Conservation (phyloP, 2,329 filamentous ascomycete species). For the Paradendryphiella salina region DNA sequence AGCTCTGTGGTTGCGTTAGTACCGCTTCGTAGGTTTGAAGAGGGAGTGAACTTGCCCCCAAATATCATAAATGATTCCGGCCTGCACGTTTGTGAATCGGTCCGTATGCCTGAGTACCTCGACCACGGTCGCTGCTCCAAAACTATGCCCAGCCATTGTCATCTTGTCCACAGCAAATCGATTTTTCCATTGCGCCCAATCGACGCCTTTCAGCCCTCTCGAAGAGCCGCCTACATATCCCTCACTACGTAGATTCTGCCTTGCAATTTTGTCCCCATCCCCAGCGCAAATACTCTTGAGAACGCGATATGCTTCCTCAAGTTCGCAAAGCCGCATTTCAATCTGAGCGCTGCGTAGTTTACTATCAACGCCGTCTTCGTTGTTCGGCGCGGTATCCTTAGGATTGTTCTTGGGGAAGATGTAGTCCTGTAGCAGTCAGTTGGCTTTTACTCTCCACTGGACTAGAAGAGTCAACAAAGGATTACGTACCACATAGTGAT, state of each 20-base stretch:
- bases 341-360: slow-evolving; percentile 65
- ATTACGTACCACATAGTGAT: slow-evolving; percentile 53
- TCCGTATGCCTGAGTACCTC: slow-evolving; percentile 61
- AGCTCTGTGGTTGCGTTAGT: slow-evolving; percentile 46
- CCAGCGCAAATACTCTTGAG: slow-evolving; percentile 61
- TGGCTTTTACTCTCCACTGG: background rate
- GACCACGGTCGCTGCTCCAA: slow-evolving; percentile 66
- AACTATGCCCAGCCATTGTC: slow-evolving; percentile 67
- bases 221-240: slow-evolving; percentile 64
- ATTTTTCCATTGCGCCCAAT: slow-evolving; percentile 62
- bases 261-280: slow-evolving; percentile 55
- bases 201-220: slow-evolving; percentile 58
- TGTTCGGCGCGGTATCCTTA: slow-evolving; percentile 55
- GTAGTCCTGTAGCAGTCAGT: slow-evolving; percentile 53
- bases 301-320: slow-evolving; percentile 64
- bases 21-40: background rate
- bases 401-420: slow-evolving; percentile 62
- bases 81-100: slow-evolving; percentile 61
- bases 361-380: slow-evolving; percentile 62
- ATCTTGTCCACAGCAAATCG: slow-evolving; percentile 61
- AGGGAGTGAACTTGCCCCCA: slow-evolving; percentile 54
- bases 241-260: slow-evolving; percentile 59
- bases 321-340: slow-evolving; percentile 64
- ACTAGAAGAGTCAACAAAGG: background rate
- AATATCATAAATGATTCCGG: slow-evolving; percentile 68